phyloP scores from a whole-genome alignment of 768 basidiomycete species.

The Clitopilus hobsonii region DNA sequence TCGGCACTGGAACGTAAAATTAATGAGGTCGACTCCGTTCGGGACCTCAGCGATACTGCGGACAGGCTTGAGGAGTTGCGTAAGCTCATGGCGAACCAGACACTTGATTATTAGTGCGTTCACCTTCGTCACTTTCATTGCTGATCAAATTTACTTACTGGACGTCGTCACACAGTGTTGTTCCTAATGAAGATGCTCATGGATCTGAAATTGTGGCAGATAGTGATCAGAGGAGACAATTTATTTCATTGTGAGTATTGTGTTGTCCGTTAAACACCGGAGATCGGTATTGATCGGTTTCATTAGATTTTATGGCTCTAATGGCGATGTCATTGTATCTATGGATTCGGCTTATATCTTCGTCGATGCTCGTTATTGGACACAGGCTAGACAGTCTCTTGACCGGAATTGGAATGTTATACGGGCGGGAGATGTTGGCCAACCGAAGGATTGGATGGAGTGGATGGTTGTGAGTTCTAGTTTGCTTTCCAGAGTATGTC shows the following conservation, averaged over 20 bases:
- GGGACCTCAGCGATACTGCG: constrained; percentile 51
- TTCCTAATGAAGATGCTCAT: constrained; percentile 81
- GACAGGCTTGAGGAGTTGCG: constrained; percentile 59
- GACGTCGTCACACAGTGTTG: constrained; percentile 39
- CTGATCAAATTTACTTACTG: not conserved
- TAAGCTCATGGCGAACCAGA: constrained; percentile 61
- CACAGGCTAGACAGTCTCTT: constrained; percentile 66
- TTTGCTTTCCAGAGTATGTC: constrained; percentile 1
- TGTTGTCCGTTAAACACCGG: not conserved
- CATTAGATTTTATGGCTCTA: constrained; percentile 35
- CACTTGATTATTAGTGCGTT: constrained; percentile 66
- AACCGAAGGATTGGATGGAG: constrained; percentile 72
- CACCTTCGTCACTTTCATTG: not conserved
- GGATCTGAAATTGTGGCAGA: constrained; percentile 77
- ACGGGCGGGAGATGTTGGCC: constrained; percentile 44
- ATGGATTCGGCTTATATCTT: constrained; percentile 65
- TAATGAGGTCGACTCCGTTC: constrained; percentile 52
- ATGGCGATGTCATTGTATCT: constrained; percentile 70
- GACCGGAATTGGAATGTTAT: constrained; percentile 74
- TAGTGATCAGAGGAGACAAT: constrained; percentile 74
- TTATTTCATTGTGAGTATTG: constrained; percentile 64
- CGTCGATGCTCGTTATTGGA: constrained; percentile 81
- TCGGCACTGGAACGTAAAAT: constrained; percentile 69
- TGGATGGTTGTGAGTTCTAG: constrained; percentile 57
- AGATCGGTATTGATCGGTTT: not conserved